A percentile compares a stretch with the other conserved stretches of the same genome.
phyloP scores from a whole-genome alignment of 202 grass and related monocot genomes.

The Eragrostis tef region DNA sequence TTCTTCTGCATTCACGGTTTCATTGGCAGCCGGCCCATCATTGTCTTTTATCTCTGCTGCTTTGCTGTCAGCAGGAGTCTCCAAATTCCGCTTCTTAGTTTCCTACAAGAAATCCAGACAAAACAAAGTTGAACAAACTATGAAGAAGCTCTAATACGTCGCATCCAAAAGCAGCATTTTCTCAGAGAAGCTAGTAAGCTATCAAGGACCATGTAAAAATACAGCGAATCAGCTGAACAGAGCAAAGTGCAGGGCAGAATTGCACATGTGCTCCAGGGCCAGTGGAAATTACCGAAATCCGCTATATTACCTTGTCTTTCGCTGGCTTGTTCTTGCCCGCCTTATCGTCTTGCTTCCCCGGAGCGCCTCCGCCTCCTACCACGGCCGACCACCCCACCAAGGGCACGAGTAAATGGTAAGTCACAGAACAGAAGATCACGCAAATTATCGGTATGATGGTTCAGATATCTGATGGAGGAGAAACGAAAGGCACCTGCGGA shows the following conservation, averaged over 20 bases:
- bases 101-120: conserved; percentile 50
- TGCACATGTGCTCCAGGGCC: background rate
- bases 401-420: background rate
- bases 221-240: background rate
- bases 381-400: conserved; percentile 3
- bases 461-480: background rate
- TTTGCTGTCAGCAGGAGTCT: conserved; percentile 40
- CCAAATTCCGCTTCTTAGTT: conserved; percentile 44
- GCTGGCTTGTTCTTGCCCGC: conserved; percentile 47
- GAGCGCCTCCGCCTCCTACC: conserved; percentile 7
- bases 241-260: background rate
- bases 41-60: conserved; percentile 21
- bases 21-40: conserved; percentile 29
- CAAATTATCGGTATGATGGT: background rate
- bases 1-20: conserved; percentile 39
- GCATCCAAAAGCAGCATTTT: background rate
- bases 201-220: background rate
- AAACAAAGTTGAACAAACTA: background rate
- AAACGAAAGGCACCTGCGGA: conserved; percentile 27
- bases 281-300: background rate
- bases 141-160: background rate
- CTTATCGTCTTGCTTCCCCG: conserved; percentile 32
- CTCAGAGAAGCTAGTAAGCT: background rate
- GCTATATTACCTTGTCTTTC: conserved; percentile 39
- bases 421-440: background rate